Conservation (phyloP, 1,284 basidiomycete species). For the Apiotrichum sp. region DNA sequence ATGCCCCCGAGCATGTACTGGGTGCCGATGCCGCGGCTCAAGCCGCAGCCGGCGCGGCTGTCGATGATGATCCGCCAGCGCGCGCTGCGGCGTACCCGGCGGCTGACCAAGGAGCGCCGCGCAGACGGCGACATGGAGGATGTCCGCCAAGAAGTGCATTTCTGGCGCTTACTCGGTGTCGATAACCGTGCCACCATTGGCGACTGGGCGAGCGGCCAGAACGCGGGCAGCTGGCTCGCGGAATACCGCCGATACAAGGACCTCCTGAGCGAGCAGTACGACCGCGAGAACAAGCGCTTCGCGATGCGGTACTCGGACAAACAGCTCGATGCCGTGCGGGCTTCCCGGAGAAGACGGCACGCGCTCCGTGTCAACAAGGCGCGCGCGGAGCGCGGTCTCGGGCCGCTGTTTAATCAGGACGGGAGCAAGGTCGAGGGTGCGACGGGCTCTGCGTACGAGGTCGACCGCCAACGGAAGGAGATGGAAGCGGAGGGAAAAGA, state of each 20-base stretch:
- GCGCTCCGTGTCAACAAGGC: background rate
- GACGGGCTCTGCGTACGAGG: background rate
- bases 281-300: background rate
- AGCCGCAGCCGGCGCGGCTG: constrained; percentile 64
- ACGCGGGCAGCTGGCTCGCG: background rate
- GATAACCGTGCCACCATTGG: background rate
- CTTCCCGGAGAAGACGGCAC: background rate
- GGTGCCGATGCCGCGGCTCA: constrained; percentile 64
- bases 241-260: background rate
- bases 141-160: constrained; percentile 53
- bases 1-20: constrained; percentile 59
- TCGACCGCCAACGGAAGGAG: background rate
- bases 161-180: constrained; percentile 48
- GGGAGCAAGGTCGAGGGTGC: background rate
- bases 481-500: background rate
- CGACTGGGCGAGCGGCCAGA: background rate
- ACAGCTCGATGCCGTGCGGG: background rate
- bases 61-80: constrained; percentile 64
- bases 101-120: constrained; percentile 44
- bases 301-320: background rate
- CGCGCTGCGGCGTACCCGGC: constrained; percentile 49
- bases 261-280: background rate
- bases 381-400: background rate
- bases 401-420: background rate
- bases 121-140: constrained; percentile 50